A percentile compares a stretch with the other conserved stretches of the same genome.
These are phyloP conservation scores for Cyberlindnera galapagoensis DNA, from an alignment of 805 yeast species.

Conservation along the genomic window DNA sequence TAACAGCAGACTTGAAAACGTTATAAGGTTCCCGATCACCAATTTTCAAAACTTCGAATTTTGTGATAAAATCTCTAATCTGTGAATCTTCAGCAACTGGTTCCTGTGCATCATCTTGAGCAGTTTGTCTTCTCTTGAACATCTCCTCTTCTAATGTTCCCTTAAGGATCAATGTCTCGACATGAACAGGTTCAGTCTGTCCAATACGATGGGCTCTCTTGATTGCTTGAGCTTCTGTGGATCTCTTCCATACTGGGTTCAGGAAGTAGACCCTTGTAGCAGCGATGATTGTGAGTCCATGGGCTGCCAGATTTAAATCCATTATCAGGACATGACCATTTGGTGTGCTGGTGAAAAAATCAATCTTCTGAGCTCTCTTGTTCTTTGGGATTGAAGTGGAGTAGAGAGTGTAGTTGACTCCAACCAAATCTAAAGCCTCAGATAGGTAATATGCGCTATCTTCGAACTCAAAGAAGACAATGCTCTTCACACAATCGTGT, in stretches of 20 bases:
- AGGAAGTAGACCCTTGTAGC: constrained; percentile 66
- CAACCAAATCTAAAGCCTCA: constrained; percentile 56
- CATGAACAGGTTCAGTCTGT: constrained; percentile 53
- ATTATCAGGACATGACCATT: constrained; percentile 50
- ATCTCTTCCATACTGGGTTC: constrained; percentile 66
- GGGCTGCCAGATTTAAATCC: constrained; percentile 64
- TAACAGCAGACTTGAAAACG: constrained; percentile 7
- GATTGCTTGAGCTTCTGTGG: constrained; percentile 70
- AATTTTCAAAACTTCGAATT: constrained; percentile 39
- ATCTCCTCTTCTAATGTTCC: constrained; percentile 67
- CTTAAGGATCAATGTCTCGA: constrained; percentile 58
- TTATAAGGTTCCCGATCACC: constrained; percentile 9
- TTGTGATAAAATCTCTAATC: constrained; percentile 49
- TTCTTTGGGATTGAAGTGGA: constrained; percentile 49
- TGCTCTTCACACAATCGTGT: constrained; percentile 38
- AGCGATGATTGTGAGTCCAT: constrained; percentile 60
- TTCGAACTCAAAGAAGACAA: constrained; percentile 65
- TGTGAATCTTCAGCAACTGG: constrained; percentile 54
- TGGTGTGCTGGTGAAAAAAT: constrained; percentile 39
- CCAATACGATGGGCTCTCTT: constrained; percentile 77
- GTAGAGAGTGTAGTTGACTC: constrained; percentile 55
- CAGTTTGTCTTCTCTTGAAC: constrained; percentile 34
- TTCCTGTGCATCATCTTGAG: constrained; percentile 16
- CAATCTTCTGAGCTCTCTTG: constrained; percentile 46
- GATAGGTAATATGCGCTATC: constrained; percentile 64